These are phyloP conservation scores for Lactifluus piperatus DNA, from an alignment of 768 basidiomycete genomes.

Conservation along the genomic window DNA sequence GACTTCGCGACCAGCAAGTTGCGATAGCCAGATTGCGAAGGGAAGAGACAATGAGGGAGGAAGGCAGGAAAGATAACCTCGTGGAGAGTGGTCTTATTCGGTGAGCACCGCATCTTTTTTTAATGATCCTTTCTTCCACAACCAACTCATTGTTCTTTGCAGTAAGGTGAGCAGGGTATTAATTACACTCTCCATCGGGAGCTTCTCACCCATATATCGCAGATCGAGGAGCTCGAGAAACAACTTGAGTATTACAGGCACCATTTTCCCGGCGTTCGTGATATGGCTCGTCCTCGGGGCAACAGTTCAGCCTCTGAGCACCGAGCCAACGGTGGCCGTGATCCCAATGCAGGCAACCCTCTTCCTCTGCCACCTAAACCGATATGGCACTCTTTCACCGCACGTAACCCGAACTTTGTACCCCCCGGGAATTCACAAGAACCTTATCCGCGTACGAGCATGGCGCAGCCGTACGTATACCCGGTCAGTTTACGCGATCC, in stretches of 20 bases:
- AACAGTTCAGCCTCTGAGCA: background rate
- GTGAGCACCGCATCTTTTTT: background rate
- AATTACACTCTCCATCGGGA: background rate
- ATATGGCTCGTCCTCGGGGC: slow-evolving; percentile 1
- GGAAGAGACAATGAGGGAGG: slow-evolving; percentile 6
- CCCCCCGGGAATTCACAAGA: slow-evolving; percentile 12
- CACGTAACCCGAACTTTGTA: slow-evolving; percentile 9
- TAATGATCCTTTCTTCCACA: background rate
- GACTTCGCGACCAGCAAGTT: slow-evolving; percentile 3
- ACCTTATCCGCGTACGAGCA: slow-evolving; percentile 8
- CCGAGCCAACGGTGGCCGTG: slow-evolving; percentile 3
- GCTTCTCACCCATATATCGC: background rate
- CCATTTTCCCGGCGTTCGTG: slow-evolving; percentile 10
- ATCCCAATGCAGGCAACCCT: slow-evolving; percentile 1
- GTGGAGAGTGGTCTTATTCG: slow-evolving; percentile 7
- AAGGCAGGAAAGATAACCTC: slow-evolving; percentile 7
- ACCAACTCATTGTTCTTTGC: background rate
- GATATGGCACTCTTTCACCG: slow-evolving; percentile 8
- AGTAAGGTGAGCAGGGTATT: slow-evolving; percentile 14
- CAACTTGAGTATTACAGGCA: slow-evolving; percentile 10
- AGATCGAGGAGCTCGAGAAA: slow-evolving; percentile 8
- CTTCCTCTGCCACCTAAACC: slow-evolving; percentile 12
- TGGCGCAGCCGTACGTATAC: slow-evolving; percentile 10
- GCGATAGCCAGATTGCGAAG: background rate
- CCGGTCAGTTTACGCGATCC: slow-evolving; percentile 4